Evolutionary conservation across 495 filamentous ascomycete genomes (phyloP).

Genomic region (Letharia columbiana): DNA sequence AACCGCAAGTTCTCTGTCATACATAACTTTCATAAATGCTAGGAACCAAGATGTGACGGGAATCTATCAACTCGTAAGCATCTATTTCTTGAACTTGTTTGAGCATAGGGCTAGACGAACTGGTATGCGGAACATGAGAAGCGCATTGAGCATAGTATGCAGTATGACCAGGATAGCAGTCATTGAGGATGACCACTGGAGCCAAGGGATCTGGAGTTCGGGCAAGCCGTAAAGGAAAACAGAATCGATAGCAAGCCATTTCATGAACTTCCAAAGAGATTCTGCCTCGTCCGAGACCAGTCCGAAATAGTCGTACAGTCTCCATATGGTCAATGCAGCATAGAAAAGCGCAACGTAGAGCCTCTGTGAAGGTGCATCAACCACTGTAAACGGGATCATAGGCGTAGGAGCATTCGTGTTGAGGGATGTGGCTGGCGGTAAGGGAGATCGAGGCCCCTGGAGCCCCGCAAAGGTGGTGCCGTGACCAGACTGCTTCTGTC

Average conservation of each 20-base stretch:
- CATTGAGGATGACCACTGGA: constrained; percentile 73
- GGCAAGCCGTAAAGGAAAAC: constrained; percentile 79
- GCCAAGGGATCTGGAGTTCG: constrained; percentile 82
- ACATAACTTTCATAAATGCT: constrained; percentile 63
- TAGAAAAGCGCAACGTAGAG: constrained; percentile 77
- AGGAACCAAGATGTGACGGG: constrained; percentile 60
- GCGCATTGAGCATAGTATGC: constrained; percentile 64
- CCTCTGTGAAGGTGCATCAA: constrained; percentile 84
- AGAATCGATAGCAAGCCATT: constrained; percentile 81
- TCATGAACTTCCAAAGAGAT: constrained; percentile 79
- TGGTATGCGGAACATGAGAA: constrained; percentile 87
- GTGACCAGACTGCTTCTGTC: constrained; percentile 29
- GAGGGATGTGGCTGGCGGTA: constrained; percentile 2
- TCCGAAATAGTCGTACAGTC: constrained; percentile 71
- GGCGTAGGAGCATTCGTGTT: constrained; percentile 38
- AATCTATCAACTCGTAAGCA: constrained; percentile 39
- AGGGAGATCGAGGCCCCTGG: constrained; percentile 27
- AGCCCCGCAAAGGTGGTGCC: constrained; percentile 27
- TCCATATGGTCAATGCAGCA: constrained; percentile 61
- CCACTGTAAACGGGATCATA: constrained; percentile 60
- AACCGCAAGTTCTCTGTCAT: constrained; percentile 83
- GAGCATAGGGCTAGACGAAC: constrained; percentile 38
- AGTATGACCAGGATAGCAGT: constrained; percentile 55
- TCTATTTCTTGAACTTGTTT: constrained; percentile 12
- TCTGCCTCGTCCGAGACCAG: constrained; percentile 67